phyloP scores from a whole-genome alignment of 345 rosid species.

The Ceriops zippeliana region DNA sequence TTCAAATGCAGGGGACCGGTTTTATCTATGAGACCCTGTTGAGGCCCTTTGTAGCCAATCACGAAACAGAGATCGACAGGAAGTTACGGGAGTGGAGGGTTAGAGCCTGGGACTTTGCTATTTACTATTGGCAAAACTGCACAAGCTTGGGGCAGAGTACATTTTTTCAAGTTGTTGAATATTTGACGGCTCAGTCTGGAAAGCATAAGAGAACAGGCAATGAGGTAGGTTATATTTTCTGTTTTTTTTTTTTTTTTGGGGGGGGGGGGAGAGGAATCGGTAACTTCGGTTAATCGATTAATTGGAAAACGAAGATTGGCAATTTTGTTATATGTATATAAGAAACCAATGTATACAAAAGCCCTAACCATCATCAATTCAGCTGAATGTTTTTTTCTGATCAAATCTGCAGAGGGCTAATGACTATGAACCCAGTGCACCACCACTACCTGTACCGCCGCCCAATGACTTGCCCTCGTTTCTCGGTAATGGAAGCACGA shows the following conservation, averaged over 20 bases:
- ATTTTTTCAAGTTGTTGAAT: constrained; percentile 53
- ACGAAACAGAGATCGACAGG: constrained; percentile 71
- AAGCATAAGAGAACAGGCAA: constrained; percentile 23
- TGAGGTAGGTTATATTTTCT: constrained; percentile 30
- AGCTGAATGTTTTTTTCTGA: constrained; percentile 1
- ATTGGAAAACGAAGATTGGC: no score
- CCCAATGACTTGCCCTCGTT: constrained; percentile 15
- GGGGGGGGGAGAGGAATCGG: no score
- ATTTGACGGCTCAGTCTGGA: constrained; percentile 48
- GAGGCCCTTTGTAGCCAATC: constrained; percentile 50
- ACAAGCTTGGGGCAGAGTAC: constrained; percentile 46
- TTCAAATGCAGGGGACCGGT: constrained; percentile 56
- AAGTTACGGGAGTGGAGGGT: constrained; percentile 61
- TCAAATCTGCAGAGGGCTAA: constrained; percentile 28
- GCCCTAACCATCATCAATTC: neutral
- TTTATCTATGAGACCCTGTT: constrained; percentile 53
- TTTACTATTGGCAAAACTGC: constrained; percentile 58
- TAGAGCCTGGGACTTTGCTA: constrained; percentile 71
- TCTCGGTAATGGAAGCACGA: neutral
- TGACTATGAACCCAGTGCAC: constrained; percentile 15
- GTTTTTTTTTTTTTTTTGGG: neutral
- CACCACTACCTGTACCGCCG: constrained; percentile 18
- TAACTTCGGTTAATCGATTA: no score
- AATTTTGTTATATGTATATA: no score
- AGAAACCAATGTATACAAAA: neutral